Evolutionary conservation across 2,329 filamentous ascomycete genomes (phyloP).

Genomic region (Microcyclospora pomicola): DNA sequence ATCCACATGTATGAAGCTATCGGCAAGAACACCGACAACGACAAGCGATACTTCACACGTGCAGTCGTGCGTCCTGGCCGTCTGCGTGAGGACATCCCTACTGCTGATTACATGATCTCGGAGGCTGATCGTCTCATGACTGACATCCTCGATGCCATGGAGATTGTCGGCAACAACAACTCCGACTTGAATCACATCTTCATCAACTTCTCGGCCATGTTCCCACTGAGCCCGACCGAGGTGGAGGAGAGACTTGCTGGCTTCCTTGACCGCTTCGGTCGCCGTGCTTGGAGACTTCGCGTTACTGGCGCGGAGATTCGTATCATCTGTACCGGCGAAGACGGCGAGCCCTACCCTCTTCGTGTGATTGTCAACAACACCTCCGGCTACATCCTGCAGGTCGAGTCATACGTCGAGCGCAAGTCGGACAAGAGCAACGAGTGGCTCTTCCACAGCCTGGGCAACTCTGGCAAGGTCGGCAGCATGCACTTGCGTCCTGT

Average conservation of each 20-base stretch:
- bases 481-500: constrained; percentile 89
- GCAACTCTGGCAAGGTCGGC: constrained; percentile 86
- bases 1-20: constrained; percentile 97
- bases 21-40: constrained; percentile 85
- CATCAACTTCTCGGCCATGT: constrained; percentile 97
- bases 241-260: constrained; percentile 87
- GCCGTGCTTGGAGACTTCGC: constrained; percentile 88
- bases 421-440: constrained; percentile 90
- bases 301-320: constrained; percentile 96
- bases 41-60: constrained; percentile 97
- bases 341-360: constrained; percentile 72
- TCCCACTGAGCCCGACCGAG: constrained; percentile 78
- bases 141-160: constrained; percentile 91
- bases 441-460: constrained; percentile 97
- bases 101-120: constrained; percentile 95
- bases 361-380: constrained; percentile 97
- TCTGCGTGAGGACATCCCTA: constrained; percentile 92
- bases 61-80: constrained; percentile 88
- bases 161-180: constrained; percentile 98
- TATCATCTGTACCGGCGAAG: constrained; percentile 88
- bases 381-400: constrained; percentile 91
- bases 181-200: constrained; percentile 99
- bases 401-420: constrained; percentile 93
- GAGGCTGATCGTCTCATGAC: constrained; percentile 95
- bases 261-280: constrained; percentile 92